Evolutionary conservation across 2,329 filamentous ascomycete species (phyloP).

Genomic region (Curvularia spicifera): DNA sequence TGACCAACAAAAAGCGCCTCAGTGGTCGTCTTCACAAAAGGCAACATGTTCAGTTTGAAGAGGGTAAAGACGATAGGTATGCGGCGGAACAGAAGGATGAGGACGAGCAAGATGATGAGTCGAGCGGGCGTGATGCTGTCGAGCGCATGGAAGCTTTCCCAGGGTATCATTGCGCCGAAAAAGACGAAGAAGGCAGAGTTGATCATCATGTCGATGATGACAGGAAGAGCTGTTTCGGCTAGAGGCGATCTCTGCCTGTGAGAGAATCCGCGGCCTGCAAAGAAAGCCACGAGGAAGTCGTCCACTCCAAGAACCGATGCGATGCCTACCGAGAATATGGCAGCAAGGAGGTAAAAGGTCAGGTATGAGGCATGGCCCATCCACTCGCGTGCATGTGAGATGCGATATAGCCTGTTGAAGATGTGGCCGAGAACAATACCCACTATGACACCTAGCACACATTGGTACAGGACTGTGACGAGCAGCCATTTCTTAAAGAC

Average conservation of each 20-base stretch:
- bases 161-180: slow-evolving; percentile 63
- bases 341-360: slow-evolving; percentile 63
- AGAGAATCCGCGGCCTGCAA: slow-evolving; percentile 62
- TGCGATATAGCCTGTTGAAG: slow-evolving; percentile 58
- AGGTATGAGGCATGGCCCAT: slow-evolving; percentile 59
- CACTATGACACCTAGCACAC: slow-evolving; percentile 55
- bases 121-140: slow-evolving; percentile 51
- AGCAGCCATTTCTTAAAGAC: slow-evolving; percentile 61
- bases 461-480: slow-evolving; percentile 63
- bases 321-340: slow-evolving; percentile 59
- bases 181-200: slow-evolving; percentile 64
- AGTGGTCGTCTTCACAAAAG: slow-evolving; percentile 56
- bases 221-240: slow-evolving; percentile 54
- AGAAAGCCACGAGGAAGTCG: slow-evolving; percentile 64
- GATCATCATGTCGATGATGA: slow-evolving; percentile 62
- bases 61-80: slow-evolving; percentile 59
- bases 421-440: slow-evolving; percentile 57
- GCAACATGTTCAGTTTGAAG: slow-evolving; percentile 54
- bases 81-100: slow-evolving; percentile 60
- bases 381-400: slow-evolving; percentile 54
- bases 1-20: slow-evolving; percentile 64
- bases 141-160: slow-evolving; percentile 51
- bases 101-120: slow-evolving; percentile 54
- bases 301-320: slow-evolving; percentile 60
- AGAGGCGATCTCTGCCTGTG: slow-evolving; percentile 61